Evolutionary conservation across 2,329 filamentous ascomycete species (phyloP), one percentile per base, ranked within the genome.

Genomic region (Lasiodiplodia theobromae): DNA sequence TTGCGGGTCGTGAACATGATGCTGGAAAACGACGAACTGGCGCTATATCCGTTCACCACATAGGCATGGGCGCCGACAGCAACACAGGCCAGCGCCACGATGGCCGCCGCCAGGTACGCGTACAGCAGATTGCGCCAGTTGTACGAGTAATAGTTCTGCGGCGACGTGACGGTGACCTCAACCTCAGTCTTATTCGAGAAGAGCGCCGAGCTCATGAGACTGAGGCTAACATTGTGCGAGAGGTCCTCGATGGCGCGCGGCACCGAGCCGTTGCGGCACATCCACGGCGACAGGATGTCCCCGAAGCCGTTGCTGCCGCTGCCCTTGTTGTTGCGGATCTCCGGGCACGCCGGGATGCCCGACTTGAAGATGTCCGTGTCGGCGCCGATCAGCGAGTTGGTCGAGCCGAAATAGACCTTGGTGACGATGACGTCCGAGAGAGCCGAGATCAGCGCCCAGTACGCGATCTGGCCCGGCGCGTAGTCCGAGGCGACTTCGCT

Each of bases 241-340:
- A 65, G 62, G 21, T 65, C 44, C 25, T 65, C 62, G 47, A 65
- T 18, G 1, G 62, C 47, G 8, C 21, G 21, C 12, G 34, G 25
- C 25, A 65, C 62, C 1, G 62, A 65, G 10, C 31, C 62, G n/a
- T 40, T 40, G 14, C 62, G 62, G 14, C 62, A 65, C 44, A 52
- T 53, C 44, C 47, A 65, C 8, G 62, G 47, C 44, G 23, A 1
- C 4, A 53, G 23, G 51, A 31, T 53, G 25, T 25, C 25, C 1
- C 28, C 3, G 51, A 31, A 28, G 4, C 18, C 2, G 18, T 8
- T 7, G 4, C 1, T 16, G 18, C 44, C n/a, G 8, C 6, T 4
- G 44, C 44, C 18, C 18, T 4, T 10, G 40, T n/a, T n/a, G 40
- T 47, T 21, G 0, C 3, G n/a, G 7, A 47, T 47, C 7, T 47